phyloP scores from a whole-genome alignment of 2,329 filamentous ascomycete genomes.

The Chaetomium strumarium region DNA sequence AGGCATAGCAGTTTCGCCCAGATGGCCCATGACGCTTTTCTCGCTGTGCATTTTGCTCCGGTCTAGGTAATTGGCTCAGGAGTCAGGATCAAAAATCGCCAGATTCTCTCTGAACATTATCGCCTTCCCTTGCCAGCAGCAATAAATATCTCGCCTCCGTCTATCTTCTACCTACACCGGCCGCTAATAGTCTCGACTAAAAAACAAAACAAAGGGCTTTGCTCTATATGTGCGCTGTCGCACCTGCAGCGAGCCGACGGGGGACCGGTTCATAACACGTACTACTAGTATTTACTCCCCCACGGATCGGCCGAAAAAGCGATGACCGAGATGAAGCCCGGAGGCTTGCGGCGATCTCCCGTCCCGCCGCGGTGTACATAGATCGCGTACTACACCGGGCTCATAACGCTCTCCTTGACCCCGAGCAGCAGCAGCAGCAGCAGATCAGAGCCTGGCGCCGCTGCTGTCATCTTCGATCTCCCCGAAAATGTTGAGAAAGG shows the following conservation, averaged over 20 bases:
- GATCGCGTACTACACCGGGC: not conserved
- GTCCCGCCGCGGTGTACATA: not conserved
- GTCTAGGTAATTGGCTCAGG: not conserved
- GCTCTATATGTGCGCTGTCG: not conserved
- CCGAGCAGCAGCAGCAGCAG: not conserved
- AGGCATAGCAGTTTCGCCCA: not conserved
- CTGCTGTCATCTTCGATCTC: conserved; percentile 46
- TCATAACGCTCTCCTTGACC: not conserved
- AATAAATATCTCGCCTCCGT: not conserved
- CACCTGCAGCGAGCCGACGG: conserved; percentile 2
- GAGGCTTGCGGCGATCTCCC: conserved; percentile 11
- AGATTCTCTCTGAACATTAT: not conserved
- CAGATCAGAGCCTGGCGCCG: conserved; percentile 17
- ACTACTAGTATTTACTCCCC: not conserved
- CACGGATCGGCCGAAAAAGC: conserved; percentile 9
- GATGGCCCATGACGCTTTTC: not conserved
- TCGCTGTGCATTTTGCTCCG: not conserved
- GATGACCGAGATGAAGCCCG: not conserved
- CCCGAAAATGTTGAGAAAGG: conserved; percentile 76
- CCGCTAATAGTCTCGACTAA: not conserved
- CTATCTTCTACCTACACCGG: not conserved
- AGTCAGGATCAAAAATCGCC: not conserved
- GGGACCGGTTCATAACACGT: not conserved
- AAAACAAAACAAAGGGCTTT: not conserved
- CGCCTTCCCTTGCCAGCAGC: too few species aligned